phyloP scores from a whole-genome alignment of 805 yeast species.

The Candida arabinofermentans region DNA sequence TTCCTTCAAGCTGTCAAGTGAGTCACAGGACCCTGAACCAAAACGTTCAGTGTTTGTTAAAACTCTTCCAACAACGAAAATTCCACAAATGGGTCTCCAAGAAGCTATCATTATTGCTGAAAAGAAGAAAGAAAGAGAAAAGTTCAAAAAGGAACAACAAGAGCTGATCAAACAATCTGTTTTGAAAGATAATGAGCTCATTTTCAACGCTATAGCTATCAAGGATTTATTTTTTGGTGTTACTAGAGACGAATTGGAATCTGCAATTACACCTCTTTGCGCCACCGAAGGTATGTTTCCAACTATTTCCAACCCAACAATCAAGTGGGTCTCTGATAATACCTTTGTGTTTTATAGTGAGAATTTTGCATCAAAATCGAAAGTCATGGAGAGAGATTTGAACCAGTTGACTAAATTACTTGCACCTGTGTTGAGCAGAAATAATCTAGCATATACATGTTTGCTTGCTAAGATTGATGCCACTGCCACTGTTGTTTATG shows the following conservation, averaged over 20 bases:
- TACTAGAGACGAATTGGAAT: conserved; percentile 41
- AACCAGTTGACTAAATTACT: conserved; percentile 36
- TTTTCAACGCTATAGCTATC: conserved; percentile 52
- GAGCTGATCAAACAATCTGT: conserved; percentile 22
- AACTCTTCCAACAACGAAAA: conserved; percentile 25
- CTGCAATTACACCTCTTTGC: conserved; percentile 23
- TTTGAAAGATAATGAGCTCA: conserved; percentile 16
- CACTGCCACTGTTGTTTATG: conserved; percentile 31
- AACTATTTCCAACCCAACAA: conserved; percentile 17
- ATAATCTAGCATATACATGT: conserved; percentile 48
- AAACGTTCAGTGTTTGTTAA: conserved; percentile 65
- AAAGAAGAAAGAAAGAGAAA: conserved; percentile 27
- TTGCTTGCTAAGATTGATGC: conserved; percentile 40
- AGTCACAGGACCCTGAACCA: conserved; percentile 82
- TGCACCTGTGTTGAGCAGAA: conserved; percentile 31
- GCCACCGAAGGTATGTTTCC: not conserved
- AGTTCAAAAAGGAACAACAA: conserved; percentile 25
- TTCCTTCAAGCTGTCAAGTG: conserved; percentile 54
- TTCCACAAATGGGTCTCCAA: conserved; percentile 45
- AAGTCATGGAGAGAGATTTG: conserved; percentile 41
- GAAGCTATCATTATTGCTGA: conserved; percentile 38
- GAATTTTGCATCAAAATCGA: conserved; percentile 30
- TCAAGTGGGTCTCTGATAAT: conserved; percentile 41
- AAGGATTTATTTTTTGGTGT: conserved; percentile 51
- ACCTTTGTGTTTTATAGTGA: conserved; percentile 39